Percentiles rank a stretch among this genome's conserved stretches.
Evolutionary conservation across 805 yeast genomes (phyloP).

Genomic region (Ogataea ramenticola): DNA sequence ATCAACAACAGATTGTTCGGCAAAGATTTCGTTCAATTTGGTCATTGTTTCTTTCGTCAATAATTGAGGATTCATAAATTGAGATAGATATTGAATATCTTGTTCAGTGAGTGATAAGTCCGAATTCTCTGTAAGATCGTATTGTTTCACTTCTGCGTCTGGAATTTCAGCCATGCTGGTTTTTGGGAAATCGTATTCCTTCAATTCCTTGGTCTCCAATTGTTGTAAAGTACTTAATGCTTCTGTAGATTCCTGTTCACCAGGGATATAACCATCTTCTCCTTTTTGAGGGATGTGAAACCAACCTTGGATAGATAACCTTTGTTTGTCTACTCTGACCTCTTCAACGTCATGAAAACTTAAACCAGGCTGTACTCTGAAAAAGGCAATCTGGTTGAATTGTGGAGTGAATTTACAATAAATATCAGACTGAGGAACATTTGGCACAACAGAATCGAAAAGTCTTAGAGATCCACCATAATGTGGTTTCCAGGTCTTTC

Average conservation of each 20-base stretch:
- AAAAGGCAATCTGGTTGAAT: slow-evolving; percentile 93
- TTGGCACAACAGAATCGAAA: slow-evolving; percentile 80
- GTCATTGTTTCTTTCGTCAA: slow-evolving; percentile 31
- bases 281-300: slow-evolving; percentile 95
- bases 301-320: slow-evolving; percentile 97
- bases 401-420: slow-evolving; percentile 73
- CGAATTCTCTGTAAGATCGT: slow-evolving; percentile 17
- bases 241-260: slow-evolving; percentile 76
- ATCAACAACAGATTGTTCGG: slow-evolving; percentile 63
- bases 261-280: slow-evolving; percentile 76
- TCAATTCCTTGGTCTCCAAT: slow-evolving; percentile 66
- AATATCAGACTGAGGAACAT: slow-evolving; percentile 81
- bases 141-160: slow-evolving; percentile 13
- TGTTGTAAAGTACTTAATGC: slow-evolving; percentile 72
- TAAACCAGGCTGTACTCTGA: slow-evolving; percentile 92
- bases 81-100: slow-evolving; percentile 43
- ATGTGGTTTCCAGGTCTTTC: slow-evolving; percentile 77
- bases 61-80: slow-evolving; percentile 51
- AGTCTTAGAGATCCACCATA: slow-evolving; percentile 92
- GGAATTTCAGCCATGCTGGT: slow-evolving; percentile 24
- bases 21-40: slow-evolving; percentile 44
- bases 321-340: slow-evolving; percentile 82
- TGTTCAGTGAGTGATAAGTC: slow-evolving; percentile 21
- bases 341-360: slow-evolving; percentile 98
- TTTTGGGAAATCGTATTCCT: slow-evolving; percentile 79